phyloP scores from a whole-genome alignment of 139 green algal genomes.

The Limnomonas spitsbergensis region DNA sequence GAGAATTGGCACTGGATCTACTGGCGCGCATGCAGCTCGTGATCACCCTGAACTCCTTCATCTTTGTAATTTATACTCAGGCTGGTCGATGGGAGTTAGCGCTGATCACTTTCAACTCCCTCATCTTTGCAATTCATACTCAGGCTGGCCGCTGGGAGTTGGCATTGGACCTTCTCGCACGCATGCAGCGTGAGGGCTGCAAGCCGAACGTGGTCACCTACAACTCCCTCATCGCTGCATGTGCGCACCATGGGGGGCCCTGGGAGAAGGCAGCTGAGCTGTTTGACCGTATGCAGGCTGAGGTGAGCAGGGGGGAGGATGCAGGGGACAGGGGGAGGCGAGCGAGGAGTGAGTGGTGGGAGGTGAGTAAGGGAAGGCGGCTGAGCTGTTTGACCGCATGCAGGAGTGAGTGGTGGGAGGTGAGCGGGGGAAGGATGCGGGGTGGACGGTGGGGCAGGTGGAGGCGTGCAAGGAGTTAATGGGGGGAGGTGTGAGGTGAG shows the following conservation, averaged over 20 bases:
- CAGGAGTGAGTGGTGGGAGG: constrained; percentile 25
- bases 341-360: constrained; percentile 26
- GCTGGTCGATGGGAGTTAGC: too few species aligned
- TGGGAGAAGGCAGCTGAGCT: constrained; percentile 76
- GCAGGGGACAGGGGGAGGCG: too few species aligned
- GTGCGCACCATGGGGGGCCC: constrained; percentile 54
- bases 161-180: constrained; percentile 66
- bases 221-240: constrained; percentile 84
- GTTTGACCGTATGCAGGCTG: constrained; percentile 71
- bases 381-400: constrained; percentile 78
- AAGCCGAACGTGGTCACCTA: constrained; percentile 83
- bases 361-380: constrained; percentile 73
- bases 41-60: constrained; percentile 55
- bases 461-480: constrained; percentile 18
- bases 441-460: too few species aligned
- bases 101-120: too few species aligned
- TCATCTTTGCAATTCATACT: constrained; percentile 51
- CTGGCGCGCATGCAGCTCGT: too few species aligned
- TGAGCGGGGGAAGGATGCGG: too few species aligned
- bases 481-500: constrained; percentile 45
- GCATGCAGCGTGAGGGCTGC: constrained; percentile 68
- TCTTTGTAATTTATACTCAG: too few species aligned
- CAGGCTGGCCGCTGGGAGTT: constrained; percentile 44
- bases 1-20: too few species aligned
- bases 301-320: too few species aligned